Evolutionary conservation across 257 asterid species (phyloP).

Genomic region (Gentiana macrophylla): DNA sequence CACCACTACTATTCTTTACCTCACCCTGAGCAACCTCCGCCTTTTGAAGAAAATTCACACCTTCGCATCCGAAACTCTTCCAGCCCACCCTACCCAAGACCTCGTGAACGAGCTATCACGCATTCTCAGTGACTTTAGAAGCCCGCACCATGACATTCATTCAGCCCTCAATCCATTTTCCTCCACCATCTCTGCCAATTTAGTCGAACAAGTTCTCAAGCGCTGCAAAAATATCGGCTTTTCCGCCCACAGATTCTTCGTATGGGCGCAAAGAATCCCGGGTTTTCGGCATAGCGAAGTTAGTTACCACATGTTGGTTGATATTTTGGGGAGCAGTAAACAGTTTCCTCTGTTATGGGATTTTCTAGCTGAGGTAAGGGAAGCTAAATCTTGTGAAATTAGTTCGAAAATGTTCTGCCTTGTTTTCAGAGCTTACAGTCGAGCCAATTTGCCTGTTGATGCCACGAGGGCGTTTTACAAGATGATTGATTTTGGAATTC

Average conservation of each 20-base stretch:
- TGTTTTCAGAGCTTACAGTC: slow-evolving; percentile 59
- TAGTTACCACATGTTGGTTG: slow-evolving; percentile 60
- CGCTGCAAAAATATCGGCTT: slow-evolving; percentile 77
- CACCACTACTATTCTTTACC: not conserved
- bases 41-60: not conserved
- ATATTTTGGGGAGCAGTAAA: slow-evolving; percentile 60
- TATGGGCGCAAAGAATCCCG: slow-evolving; percentile 60
- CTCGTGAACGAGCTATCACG: slow-evolving; percentile 71
- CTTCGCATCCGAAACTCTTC: slow-evolving; percentile 2
- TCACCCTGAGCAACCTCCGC: slow-evolving; percentile 1
- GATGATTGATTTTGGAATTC: slow-evolving; percentile 76
- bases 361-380: slow-evolving; percentile 50
- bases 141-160: slow-evolving; percentile 77
- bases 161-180: slow-evolving; percentile 67
- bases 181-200: slow-evolving; percentile 25
- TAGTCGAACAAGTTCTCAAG: slow-evolving; percentile 74
- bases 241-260: slow-evolving; percentile 86
- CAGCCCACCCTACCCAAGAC: slow-evolving; percentile 26
- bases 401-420: slow-evolving; percentile 48
- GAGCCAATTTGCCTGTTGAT: slow-evolving; percentile 71
- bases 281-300: slow-evolving; percentile 55
- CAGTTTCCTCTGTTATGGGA: slow-evolving; percentile 88
- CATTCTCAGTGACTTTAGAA: slow-evolving; percentile 67
- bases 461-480: slow-evolving; percentile 73
- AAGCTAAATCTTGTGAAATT: slow-evolving; percentile 28